A percentile compares a stretch with the other conserved stretches of the same genome.
Evolutionary conservation across 1,284 basidiomycete species (phyloP).

Genomic region (Sphaerobolus stellatus): DNA sequence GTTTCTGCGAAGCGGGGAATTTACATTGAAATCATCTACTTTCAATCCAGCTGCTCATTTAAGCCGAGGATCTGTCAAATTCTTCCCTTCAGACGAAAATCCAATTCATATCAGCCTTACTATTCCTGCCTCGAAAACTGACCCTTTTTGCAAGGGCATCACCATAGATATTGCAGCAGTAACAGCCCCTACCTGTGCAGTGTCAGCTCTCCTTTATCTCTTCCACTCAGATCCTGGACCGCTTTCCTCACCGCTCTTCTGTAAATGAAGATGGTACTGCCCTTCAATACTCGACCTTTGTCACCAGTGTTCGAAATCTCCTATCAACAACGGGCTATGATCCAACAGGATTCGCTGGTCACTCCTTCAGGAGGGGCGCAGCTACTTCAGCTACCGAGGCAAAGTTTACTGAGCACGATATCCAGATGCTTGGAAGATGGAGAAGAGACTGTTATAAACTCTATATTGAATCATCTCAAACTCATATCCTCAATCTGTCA

Average conservation of each 20-base stretch:
- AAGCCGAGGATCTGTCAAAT: slow-evolving; percentile 24
- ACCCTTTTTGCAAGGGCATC: slow-evolving; percentile 37
- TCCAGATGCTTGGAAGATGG: slow-evolving; percentile 37
- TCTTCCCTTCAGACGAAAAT: slow-evolving; percentile 23
- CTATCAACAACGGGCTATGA: slow-evolving; percentile 20
- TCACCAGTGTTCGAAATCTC: slow-evolving; percentile 17
- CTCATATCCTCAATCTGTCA: slow-evolving; percentile 29
- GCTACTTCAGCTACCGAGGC: slow-evolving; percentile 27
- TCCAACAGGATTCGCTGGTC: slow-evolving; percentile 17
- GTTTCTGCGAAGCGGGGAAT: slow-evolving; percentile 32
- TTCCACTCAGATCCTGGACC: slow-evolving; percentile 18
- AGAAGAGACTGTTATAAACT: slow-evolving; percentile 36
- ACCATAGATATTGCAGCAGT: slow-evolving; percentile 28
- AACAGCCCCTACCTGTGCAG: slow-evolving; percentile 27
- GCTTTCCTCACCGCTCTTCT: slow-evolving; percentile 5
- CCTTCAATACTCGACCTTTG: slow-evolving; percentile 14
- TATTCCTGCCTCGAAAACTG: slow-evolving; percentile 39
- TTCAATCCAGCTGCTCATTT: slow-evolving; percentile 23
- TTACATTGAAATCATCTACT: slow-evolving; percentile 23
- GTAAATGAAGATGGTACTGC: neutral
- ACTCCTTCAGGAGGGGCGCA: slow-evolving; percentile 33
- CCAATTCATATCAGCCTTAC: slow-evolving; percentile 29
- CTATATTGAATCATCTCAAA: slow-evolving; percentile 29
- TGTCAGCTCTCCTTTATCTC: slow-evolving; percentile 23
- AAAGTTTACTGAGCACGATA: slow-evolving; percentile 33